Conservation (phyloP, 495 filamentous ascomycete genomes). For the Xanthoparmelia taractica region DNA sequence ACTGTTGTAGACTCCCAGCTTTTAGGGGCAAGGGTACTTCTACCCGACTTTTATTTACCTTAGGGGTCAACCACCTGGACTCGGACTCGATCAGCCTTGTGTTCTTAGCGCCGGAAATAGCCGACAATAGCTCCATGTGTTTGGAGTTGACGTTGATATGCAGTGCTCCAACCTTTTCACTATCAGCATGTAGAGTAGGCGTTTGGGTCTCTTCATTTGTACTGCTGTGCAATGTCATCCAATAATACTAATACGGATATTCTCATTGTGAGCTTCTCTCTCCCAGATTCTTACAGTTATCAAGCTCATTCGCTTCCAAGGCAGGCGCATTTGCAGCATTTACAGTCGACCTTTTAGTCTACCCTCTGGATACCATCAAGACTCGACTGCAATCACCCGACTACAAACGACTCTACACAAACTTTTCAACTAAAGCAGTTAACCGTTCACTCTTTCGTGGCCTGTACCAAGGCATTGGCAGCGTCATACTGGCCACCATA, state of each 20-base stretch:
- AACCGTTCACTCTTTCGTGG: slow-evolving; percentile 58
- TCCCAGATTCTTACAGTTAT: neutral
- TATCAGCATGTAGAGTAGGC: too few relatives aligned
- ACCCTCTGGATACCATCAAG: slow-evolving; percentile 80
- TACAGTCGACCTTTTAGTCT: slow-evolving; percentile 70
- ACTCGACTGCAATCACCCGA: slow-evolving; percentile 74
- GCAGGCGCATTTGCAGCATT: slow-evolving; percentile 78
- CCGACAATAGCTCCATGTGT: too few relatives aligned
- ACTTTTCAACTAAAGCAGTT: slow-evolving; percentile 44
- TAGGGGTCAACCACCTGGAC: too few relatives aligned
- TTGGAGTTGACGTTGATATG: too few relatives aligned
- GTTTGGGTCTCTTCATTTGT: neutral
- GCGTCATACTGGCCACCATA: slow-evolving; percentile 78
- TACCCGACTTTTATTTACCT: too few relatives aligned
- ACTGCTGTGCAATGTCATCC: slow-evolving; percentile 21
- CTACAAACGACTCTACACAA: slow-evolving; percentile 54
- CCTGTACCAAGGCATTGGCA: slow-evolving; percentile 82
- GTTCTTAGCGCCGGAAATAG: too few relatives aligned
- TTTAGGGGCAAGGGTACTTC: too few relatives aligned
- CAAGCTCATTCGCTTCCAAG: slow-evolving; percentile 32
- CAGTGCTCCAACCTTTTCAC: too few relatives aligned
- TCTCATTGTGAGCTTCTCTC: slow-evolving; percentile 34
- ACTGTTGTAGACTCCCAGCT: too few relatives aligned
- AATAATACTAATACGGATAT: slow-evolving; percentile 47
- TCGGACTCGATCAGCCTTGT: too few relatives aligned